phyloP scores from a whole-genome alignment of 1,284 basidiomycete genomes.

The Apiotrichum gamsii region DNA sequence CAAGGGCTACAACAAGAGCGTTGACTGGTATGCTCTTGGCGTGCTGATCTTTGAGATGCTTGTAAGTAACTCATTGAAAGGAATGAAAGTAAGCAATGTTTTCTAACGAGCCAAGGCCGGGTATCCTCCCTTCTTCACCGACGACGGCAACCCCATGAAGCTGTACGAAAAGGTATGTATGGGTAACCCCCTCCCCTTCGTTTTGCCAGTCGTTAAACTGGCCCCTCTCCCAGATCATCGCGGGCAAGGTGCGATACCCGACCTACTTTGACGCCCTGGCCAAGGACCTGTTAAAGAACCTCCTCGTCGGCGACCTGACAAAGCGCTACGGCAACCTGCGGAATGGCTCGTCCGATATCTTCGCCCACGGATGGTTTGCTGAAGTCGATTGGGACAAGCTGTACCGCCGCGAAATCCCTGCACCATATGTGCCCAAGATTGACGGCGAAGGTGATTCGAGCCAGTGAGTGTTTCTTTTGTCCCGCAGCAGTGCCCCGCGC shows the following conservation, averaged over 20 bases:
- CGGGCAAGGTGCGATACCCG: conserved; percentile 84
- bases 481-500: neutral
- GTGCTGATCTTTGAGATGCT: conserved; percentile 68
- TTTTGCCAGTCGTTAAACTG: rapidly evolving
- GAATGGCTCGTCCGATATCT: conserved; percentile 90
- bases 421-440: conserved; percentile 90
- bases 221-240: conserved; percentile 38
- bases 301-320: conserved; percentile 84
- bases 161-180: conserved; percentile 91
- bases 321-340: conserved; percentile 89
- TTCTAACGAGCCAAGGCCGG: conserved; percentile 46
- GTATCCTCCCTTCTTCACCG: conserved; percentile 54
- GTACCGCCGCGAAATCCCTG: conserved; percentile 78
- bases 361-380: conserved; percentile 91
- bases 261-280: conserved; percentile 73
- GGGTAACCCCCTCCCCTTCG: too few relatives aligned
- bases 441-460: conserved; percentile 79
- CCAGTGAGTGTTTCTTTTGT: conserved; percentile 58
- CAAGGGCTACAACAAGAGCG: conserved; percentile 92
- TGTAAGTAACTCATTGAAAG: too few relatives aligned
- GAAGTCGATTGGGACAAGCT: conserved; percentile 94
- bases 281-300: conserved; percentile 79
- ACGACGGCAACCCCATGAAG: conserved; percentile 59
- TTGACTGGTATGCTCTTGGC: conserved; percentile 98
- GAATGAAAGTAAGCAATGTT: too few relatives aligned